These are phyloP conservation scores for Claviceps digitariae DNA, from an alignment of 2,329 filamentous ascomycete species.

Conservation along the genomic window DNA sequence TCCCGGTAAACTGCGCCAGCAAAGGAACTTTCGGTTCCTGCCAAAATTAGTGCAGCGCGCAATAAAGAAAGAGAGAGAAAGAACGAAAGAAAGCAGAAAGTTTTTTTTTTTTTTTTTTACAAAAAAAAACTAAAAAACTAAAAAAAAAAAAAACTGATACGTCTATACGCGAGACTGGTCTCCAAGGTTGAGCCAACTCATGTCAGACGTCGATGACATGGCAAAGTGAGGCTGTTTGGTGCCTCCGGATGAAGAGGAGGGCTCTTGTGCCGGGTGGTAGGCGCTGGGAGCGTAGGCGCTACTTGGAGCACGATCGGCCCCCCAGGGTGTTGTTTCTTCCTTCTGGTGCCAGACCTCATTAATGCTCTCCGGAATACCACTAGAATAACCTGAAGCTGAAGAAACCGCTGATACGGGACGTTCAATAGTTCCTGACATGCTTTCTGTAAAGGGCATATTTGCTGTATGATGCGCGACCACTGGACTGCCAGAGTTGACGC, in stretches of 20 bases:
- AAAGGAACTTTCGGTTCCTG: neutral
- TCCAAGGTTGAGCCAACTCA: constrained; percentile 70
- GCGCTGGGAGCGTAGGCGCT: constrained; percentile 34
- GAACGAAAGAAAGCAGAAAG: no score
- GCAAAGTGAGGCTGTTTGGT: constrained; percentile 37
- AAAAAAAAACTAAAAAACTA: neutral
- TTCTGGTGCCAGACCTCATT: constrained; percentile 42
- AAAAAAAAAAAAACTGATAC: neutral
- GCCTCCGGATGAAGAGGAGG: constrained; percentile 18
- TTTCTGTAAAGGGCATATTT: constrained; percentile 38
- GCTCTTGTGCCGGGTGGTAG: constrained; percentile 21
- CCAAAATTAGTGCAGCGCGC: neutral
- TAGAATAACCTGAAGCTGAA: constrained; percentile 45
- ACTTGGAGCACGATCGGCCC: constrained; percentile 34
- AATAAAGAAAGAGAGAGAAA: no score
- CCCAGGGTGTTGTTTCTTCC: constrained; percentile 32
- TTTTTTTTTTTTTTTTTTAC: no score
- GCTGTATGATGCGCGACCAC: constrained; percentile 48
- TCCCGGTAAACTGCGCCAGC: neutral
- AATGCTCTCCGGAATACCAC: constrained; percentile 52
- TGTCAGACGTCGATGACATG: constrained; percentile 44
- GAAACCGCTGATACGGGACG: constrained; percentile 36
- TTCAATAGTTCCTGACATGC: constrained; percentile 48
- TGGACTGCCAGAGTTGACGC: constrained; percentile 56
- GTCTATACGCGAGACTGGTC: constrained; percentile 20